A percentile compares a stretch with the other conserved stretches of the same genome.
Conservation (phyloP, 176 grass and related monocot species). For the Rhipidocladum racemiflorum region DNA sequence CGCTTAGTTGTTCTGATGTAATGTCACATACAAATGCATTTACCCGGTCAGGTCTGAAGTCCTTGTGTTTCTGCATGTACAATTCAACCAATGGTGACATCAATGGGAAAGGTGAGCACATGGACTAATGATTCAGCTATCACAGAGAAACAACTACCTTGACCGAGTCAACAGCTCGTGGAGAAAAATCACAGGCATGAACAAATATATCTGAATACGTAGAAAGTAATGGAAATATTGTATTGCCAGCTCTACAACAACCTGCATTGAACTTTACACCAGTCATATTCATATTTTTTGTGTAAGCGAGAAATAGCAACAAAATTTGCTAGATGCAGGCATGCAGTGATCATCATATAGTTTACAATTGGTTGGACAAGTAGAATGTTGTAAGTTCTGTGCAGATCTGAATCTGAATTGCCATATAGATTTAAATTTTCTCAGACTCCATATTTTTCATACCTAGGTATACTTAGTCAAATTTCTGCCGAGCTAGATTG, state of each 20-base stretch:
- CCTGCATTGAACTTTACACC: slow-evolving; percentile 45
- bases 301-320: slow-evolving; percentile 12
- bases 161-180: slow-evolving; percentile 73
- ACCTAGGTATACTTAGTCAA: background rate
- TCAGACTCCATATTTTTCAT: background rate
- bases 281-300: slow-evolving; percentile 17
- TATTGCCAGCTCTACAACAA: slow-evolving; percentile 90
- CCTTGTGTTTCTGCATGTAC: slow-evolving; percentile 71
- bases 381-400: background rate
- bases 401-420: background rate
- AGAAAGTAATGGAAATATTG: slow-evolving; percentile 74
- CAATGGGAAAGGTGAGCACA: background rate
- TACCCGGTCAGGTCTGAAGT: slow-evolving; percentile 53
- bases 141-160: slow-evolving; percentile 51
- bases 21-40: slow-evolving; percentile 97
- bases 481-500: background rate
- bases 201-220: slow-evolving; percentile 78
- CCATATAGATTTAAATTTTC: background rate
- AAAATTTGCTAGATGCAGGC: background rate
- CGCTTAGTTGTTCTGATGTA: slow-evolving; percentile 53
- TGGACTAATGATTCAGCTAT: background rate
- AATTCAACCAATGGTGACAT: slow-evolving; percentile 14
- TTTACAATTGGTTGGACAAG: background rate
- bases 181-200: slow-evolving; percentile 91
- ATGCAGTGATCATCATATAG: background rate